Conservation (phyloP, 2,329 filamentous ascomycete species). For the Fusarium armeniacum region DNA sequence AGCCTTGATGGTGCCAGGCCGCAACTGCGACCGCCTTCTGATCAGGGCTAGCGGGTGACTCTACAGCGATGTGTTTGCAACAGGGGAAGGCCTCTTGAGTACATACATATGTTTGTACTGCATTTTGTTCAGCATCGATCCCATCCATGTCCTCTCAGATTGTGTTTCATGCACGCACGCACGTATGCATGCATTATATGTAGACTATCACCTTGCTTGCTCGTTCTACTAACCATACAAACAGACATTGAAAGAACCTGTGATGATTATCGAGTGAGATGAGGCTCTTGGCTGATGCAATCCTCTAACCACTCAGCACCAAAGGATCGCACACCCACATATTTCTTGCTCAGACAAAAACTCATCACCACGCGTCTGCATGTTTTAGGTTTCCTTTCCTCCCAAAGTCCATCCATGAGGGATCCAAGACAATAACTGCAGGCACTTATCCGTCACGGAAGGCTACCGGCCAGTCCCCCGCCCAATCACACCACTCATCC, state of each 20-base stretch:
- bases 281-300: conserved; percentile 13
- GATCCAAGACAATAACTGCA: conserved; percentile 25
- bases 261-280: neutral
- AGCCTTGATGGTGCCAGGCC: conserved; percentile 7
- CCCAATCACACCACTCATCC: conserved; percentile 26
- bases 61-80: conserved; percentile 15
- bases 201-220: neutral
- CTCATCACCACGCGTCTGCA: conserved; percentile 4
- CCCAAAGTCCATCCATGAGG: conserved; percentile 6
- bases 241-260: neutral
- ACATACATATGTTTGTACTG: too few relatives aligned
- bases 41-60: conserved; percentile 19
- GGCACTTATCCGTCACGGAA: conserved; percentile 36
- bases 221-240: neutral
- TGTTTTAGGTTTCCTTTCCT: conserved; percentile 17
- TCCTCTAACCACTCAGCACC: conserved; percentile 5
- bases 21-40: conserved; percentile 21
- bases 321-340: neutral
- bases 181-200: neutral
- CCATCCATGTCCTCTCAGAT: conserved; percentile 11
- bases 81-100: conserved; percentile 7
- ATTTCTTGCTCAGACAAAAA: neutral
- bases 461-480: conserved; percentile 23
- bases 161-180: conserved; percentile 14
- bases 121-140: conserved; percentile 1